Percentiles rank a stretch among this genome's conserved stretches.
Conservation (phyloP, 768 basidiomycete genomes). For the Pisolithus albus region DNA sequence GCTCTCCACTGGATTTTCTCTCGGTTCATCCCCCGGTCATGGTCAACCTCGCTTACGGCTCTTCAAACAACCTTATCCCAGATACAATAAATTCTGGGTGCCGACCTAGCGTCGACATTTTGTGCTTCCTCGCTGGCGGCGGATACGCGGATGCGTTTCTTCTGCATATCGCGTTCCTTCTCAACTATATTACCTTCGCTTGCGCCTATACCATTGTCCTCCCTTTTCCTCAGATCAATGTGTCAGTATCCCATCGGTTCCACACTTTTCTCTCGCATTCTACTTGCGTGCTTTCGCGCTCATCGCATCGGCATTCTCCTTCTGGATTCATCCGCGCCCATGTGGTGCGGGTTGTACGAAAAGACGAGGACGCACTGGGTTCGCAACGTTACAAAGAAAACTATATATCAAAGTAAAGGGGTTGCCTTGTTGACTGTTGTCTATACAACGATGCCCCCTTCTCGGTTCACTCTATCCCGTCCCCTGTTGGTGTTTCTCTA, state of each 20-base stretch:
- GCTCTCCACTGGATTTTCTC: conserved; percentile 20
- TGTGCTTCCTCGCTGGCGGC: conserved; percentile 38
- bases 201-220: conserved; percentile 16
- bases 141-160: conserved; percentile 7
- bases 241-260: conserved; percentile 35
- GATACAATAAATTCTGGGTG: conserved; percentile 25
- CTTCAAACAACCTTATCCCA: conserved; percentile 9
- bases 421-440: conserved; percentile 26
- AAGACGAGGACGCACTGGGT: conserved; percentile 23
- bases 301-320: conserved; percentile 29
- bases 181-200: conserved; percentile 2
- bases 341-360: conserved; percentile 32
- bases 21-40: conserved; percentile 29
- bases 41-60: conserved; percentile 34
- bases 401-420: conserved; percentile 8
- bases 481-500: conserved; percentile 10
- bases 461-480: conserved; percentile 17
- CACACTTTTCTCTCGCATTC: conserved; percentile 22
- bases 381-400: background rate
- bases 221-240: conserved; percentile 29
- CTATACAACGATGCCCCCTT: conserved; percentile 21
- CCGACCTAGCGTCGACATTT: conserved; percentile 34
- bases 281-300: conserved; percentile 39
- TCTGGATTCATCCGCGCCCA: conserved; percentile 22
- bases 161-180: background rate